Evolutionary conservation across 257 asterid genomes (phyloP).

Genomic region (Thymus quinquecostatus): DNA sequence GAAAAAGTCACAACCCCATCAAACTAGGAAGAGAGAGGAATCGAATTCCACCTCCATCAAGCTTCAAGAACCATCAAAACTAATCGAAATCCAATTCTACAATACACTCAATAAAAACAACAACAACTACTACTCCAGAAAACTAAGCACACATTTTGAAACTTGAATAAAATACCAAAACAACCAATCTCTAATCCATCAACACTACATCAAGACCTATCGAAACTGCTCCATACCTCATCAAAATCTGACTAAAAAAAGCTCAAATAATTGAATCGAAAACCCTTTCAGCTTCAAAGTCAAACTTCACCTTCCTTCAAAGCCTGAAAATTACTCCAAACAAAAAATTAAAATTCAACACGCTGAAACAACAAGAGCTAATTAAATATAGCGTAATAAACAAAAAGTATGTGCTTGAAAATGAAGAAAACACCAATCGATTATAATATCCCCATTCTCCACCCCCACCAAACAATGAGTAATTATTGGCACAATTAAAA

Average conservation of each 20-base stretch:
- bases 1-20: slow-evolving; percentile 40
- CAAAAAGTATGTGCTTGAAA: slow-evolving; percentile 41
- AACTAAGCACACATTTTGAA: slow-evolving; percentile 6
- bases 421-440: slow-evolving; percentile 51
- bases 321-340: slow-evolving; percentile 49
- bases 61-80: slow-evolving; percentile 33
- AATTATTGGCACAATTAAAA: slow-evolving; percentile 42
- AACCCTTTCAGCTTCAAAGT: slow-evolving; percentile 59
- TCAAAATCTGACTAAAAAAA: slow-evolving; percentile 21
- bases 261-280: slow-evolving; percentile 7
- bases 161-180: slow-evolving; percentile 22
- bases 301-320: slow-evolving; percentile 62
- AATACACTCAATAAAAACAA: slow-evolving; percentile 28
- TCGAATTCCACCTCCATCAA: slow-evolving; percentile 42
- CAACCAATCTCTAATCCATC: slow-evolving; percentile 33
- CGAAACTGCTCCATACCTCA: slow-evolving; percentile 32
- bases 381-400: slow-evolving; percentile 32
- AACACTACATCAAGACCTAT: slow-evolving; percentile 29
- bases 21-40: slow-evolving; percentile 43
- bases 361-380: slow-evolving; percentile 26
- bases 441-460: slow-evolving; percentile 40
- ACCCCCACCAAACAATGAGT: slow-evolving; percentile 33
- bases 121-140: not conserved
- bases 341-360: slow-evolving; percentile 35
- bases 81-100: slow-evolving; percentile 21